These are phyloP conservation scores for Termitomyces sp. DNA, from an alignment of 1,284 basidiomycete species.

Conservation along the genomic window DNA sequence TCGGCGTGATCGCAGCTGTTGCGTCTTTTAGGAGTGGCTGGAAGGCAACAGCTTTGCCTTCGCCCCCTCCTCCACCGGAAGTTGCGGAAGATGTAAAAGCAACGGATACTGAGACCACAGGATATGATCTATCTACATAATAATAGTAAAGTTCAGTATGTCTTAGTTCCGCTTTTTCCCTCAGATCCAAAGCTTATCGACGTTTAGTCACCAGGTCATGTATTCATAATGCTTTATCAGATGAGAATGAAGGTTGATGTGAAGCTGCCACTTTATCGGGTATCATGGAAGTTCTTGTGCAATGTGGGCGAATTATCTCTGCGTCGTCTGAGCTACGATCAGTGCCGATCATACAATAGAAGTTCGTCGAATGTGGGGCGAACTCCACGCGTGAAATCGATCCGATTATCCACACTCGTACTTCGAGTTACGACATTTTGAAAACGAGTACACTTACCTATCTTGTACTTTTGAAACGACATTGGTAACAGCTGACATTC, in stretches of 20 bases:
- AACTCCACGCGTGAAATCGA: background rate
- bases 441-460: too few species aligned
- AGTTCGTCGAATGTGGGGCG: too few species aligned
- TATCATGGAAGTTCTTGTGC: too few species aligned
- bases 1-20: slow-evolving; percentile 60
- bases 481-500: background rate
- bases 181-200: background rate
- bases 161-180: background rate
- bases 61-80: slow-evolving; percentile 16
- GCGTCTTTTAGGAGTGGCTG: slow-evolving; percentile 69
- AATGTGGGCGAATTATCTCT: background rate
- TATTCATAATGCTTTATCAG: background rate
- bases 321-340: background rate
- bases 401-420: background rate
- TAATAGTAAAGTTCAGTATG: background rate
- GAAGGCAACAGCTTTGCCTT: slow-evolving; percentile 61
- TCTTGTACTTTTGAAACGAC: background rate
- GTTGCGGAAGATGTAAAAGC: slow-evolving; percentile 13
- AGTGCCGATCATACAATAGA: too few species aligned
- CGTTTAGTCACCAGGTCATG: background rate
- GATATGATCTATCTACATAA: slow-evolving; percentile 22
- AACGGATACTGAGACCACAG: slow-evolving; percentile 8
- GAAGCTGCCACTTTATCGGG: too few species aligned
- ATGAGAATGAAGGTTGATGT: too few species aligned
- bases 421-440: background rate